Percentiles rank a stretch among this genome's conserved stretches.
Conservation (phyloP, 2,329 filamentous ascomycete genomes). For the Colletotrichum gigasporum region DNA sequence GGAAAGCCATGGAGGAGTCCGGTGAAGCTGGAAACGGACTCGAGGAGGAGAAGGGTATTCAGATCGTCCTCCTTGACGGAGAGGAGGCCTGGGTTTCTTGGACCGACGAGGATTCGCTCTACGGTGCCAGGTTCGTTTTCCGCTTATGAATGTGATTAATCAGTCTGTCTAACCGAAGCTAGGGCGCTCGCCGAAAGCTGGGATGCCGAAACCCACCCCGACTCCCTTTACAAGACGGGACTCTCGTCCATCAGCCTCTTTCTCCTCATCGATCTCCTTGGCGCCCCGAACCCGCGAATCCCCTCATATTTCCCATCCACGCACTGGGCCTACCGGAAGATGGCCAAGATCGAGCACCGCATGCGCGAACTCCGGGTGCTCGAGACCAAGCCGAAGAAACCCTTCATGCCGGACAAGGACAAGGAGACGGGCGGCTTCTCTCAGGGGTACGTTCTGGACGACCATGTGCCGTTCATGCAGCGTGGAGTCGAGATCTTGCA, state of each 20-base stretch:
- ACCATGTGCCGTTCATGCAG: constrained; percentile 90
- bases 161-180: constrained; percentile 1
- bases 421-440: constrained; percentile 59
- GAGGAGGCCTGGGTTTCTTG: constrained; percentile 91
- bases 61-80: constrained; percentile 90
- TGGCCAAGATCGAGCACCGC: constrained; percentile 79
- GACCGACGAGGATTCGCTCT: constrained; percentile 85
- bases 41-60: constrained; percentile 83
- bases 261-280: constrained; percentile 90
- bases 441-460: constrained; percentile 74
- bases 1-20: constrained; percentile 74
- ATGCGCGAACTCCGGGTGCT: constrained; percentile 74
- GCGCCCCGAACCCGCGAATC: constrained; percentile 72
- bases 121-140: constrained; percentile 76
- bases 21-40: constrained; percentile 63
- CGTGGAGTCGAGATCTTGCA: constrained; percentile 90
- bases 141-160: no score
- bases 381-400: constrained; percentile 62
- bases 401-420: constrained; percentile 73
- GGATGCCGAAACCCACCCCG: constrained; percentile 76
- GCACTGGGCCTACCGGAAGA: constrained; percentile 88
- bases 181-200: constrained; percentile 82
- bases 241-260: constrained; percentile 87
- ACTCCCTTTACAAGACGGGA: constrained; percentile 79
- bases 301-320: constrained; percentile 91